Evolutionary conservation across 2,329 filamentous ascomycete genomes (phyloP), one percentile per base, ranked within the genome.

Genomic region (Leptographium procerum): DNA sequence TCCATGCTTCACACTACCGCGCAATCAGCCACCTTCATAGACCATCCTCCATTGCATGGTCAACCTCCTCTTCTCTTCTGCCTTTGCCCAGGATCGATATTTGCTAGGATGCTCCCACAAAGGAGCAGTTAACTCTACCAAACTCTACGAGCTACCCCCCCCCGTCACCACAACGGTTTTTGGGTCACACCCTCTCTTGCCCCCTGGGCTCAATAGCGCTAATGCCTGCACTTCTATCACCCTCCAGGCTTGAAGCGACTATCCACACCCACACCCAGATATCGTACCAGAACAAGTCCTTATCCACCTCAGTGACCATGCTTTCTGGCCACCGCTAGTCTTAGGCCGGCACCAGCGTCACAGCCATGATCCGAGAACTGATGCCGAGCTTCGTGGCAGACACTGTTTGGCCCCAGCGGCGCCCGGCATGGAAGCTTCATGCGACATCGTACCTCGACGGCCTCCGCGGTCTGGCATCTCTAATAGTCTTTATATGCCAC

Each of bases 401-500:
- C 52, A 33, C 58, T 47, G 26, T 70, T 57, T 69, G 67, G 65
- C 67, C 67, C 31, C 67, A 71, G 7, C 28, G 40, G 6, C 51
- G 50, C 8, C 29, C 51, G 10, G n/a, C 8, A 7, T 67, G 64
- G 60, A 65, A 60, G 45, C 43, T 70, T 10, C 73, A 75, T 61
- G 69, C 72, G 48, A 77, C 75, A 1, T 74, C 75, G 14, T 78
- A 77, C 63, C 71, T 79, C 52, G 76, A 79, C 66, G 75, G 77
- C 34, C 66, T 79, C 52, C 74, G 76, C n/a, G 77, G 77, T 28
- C 66, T 79, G 33, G 76, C 76, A 22, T 73, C 75, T 11, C 68
- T 78, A 56, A 63, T 78, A 48, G 76, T 79, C 60, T 77, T 76
- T 63, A 65, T 76, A 66, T 76, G 73, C 61, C 76, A 78, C 65